A percentile compares a stretch with the other conserved stretches of the same genome.
These are phyloP conservation scores for Colletotrichum falcatum DNA, from an alignment of 2,329 filamentous ascomycete genomes.

Conservation along the genomic window DNA sequence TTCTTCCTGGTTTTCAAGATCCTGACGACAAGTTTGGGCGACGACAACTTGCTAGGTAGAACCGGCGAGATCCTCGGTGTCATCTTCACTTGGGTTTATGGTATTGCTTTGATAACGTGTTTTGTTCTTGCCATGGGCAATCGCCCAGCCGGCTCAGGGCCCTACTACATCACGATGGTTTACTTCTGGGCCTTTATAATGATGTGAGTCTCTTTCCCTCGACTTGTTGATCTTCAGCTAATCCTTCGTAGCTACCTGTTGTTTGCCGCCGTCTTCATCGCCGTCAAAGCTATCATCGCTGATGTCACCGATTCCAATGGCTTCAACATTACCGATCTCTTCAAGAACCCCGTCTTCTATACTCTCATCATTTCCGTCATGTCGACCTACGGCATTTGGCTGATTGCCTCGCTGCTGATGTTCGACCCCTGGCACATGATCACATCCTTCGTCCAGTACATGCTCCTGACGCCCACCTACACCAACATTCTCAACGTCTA, in stretches of 20 bases:
- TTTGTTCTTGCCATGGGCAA: slow-evolving; percentile 97
- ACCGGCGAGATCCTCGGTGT: slow-evolving; percentile 85
- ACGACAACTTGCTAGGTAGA: slow-evolving; percentile 75
- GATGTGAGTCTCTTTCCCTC: slow-evolving; percentile 67
- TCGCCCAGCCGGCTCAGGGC: slow-evolving; percentile 91
- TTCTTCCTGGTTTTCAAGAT: slow-evolving; percentile 99
- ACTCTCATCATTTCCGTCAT: slow-evolving; percentile 92
- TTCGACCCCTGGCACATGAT: slow-evolving; percentile 99
- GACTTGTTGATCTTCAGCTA: slow-evolving; percentile 37
- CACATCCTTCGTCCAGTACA: slow-evolving; percentile 94
- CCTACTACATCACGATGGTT: slow-evolving; percentile 96
- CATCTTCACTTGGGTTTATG: slow-evolving; percentile 96
- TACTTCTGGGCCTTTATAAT: slow-evolving; percentile 98
- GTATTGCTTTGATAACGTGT: slow-evolving; percentile 90
- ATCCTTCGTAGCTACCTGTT: slow-evolving; percentile 76
- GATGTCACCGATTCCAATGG: slow-evolving; percentile 71
- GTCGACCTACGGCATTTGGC: slow-evolving; percentile 93
- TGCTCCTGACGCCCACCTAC: slow-evolving; percentile 94
- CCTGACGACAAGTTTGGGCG: slow-evolving; percentile 86
- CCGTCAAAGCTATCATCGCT: slow-evolving; percentile 83
- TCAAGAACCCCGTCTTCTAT: slow-evolving; percentile 91
- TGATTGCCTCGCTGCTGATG: slow-evolving; percentile 92
- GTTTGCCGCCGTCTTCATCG: slow-evolving; percentile 95
- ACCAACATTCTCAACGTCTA: slow-evolving; percentile 99
- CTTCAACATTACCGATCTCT: slow-evolving; percentile 79